Conservation (phyloP, 331 rosid species). For the Malus hybrid region DNA sequence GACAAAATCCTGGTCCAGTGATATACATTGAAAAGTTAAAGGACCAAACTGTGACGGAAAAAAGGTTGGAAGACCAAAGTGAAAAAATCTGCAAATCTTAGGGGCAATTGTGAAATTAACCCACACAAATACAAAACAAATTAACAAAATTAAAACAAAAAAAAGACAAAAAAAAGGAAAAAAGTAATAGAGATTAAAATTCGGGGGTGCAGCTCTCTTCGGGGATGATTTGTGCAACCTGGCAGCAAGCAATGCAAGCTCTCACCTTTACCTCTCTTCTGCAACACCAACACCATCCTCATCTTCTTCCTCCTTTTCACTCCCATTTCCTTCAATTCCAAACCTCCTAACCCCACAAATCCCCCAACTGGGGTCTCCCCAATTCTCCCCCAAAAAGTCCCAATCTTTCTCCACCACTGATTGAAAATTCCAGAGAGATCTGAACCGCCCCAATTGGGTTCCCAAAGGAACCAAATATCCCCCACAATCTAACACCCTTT, state of each 20-base stretch:
- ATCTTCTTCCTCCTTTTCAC: neutral
- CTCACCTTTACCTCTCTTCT: conserved; percentile 4
- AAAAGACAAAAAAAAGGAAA: neutral
- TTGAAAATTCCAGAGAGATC: neutral
- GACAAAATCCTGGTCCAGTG: no score
- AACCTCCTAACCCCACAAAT: neutral
- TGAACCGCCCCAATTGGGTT: neutral
- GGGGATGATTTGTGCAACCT: conserved; percentile 12
- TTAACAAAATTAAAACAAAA: neutral
- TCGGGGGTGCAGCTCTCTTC: neutral
- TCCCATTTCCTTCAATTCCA: neutral
- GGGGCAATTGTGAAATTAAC: no score
- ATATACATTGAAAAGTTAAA: no score
- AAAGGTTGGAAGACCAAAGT: no score
- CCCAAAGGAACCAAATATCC: neutral
- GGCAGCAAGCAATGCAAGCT: conserved; percentile 40
- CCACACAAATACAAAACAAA: neutral
- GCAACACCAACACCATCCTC: neutral
- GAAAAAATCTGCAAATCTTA: no score
- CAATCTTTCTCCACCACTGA: neutral
- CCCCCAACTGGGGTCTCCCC: neutral
- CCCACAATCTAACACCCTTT: neutral
- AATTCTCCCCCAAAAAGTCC: neutral
- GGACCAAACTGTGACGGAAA: no score
- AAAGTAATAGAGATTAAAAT: neutral